Evolutionary conservation across 192 early-diverging fungal genomes (phyloP).

Genomic region (Podochytrium sp.): DNA sequence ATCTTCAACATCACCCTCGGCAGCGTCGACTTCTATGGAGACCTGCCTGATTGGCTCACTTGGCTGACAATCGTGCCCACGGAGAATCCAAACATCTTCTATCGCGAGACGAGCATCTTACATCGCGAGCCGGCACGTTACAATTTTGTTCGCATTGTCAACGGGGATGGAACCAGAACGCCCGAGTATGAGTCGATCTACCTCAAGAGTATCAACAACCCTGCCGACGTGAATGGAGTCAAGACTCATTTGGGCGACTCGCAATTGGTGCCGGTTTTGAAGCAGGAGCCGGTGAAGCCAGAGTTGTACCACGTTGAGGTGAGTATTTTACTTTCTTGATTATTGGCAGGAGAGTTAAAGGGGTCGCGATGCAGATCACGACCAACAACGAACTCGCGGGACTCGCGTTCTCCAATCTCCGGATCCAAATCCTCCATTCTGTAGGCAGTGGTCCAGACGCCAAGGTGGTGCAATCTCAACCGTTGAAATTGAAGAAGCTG

Average conservation of each 20-base stretch:
- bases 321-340: not conserved
- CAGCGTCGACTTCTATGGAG: too few relatives aligned
- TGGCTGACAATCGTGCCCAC: not conserved
- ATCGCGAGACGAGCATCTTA: not conserved
- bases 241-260: too few relatives aligned
- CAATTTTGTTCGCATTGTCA: slow-evolving; percentile 8
- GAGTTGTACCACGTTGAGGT: not conserved
- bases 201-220: too few relatives aligned
- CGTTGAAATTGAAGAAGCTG: not conserved
- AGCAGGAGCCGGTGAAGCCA: not conserved
- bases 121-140: not conserved
- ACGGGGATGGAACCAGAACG: slow-evolving; percentile 16
- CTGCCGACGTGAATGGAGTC: too few relatives aligned
- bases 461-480: not conserved
- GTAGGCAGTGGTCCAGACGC: not conserved
- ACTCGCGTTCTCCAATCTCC: not conserved
- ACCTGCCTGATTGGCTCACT: not conserved
- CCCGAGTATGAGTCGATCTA: slow-evolving; percentile 15
- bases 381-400: not conserved
- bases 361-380: not conserved
- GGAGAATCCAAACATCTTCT: slow-evolving; percentile 12
- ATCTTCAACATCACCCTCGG: not conserved
- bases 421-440: not conserved
- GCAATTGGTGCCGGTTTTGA: not conserved
- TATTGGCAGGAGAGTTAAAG: not conserved